Evolutionary conservation across 2,329 filamentous ascomycete genomes (phyloP), one percentile per base, ranked within the genome.

Genomic region (Colletotrichum incanum): DNA sequence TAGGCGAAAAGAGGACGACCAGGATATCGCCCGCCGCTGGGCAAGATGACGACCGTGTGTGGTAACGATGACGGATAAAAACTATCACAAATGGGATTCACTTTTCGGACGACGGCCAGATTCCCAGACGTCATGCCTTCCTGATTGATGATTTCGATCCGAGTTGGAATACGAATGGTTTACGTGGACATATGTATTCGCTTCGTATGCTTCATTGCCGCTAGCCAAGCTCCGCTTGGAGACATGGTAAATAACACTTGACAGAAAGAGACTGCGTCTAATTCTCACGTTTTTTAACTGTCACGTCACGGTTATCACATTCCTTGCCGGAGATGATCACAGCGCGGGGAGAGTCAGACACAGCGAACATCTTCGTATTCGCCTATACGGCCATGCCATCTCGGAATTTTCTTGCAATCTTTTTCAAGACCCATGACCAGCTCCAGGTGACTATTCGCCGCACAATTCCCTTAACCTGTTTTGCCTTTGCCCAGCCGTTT

Each of bases 331-430:
- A 26, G 28, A 39, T 12, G 23, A n/a, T 7, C 43, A 49, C n/a
- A 50, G 18, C n/a, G 23, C 11, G 2, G 6, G 34, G 16, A n/a
- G 16, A 16, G 4, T 20, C 11, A 16, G 6, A 14, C 2, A 41
- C 8, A 41, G 49, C 47, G 37, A 39, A 63, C 23, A n/a, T 20
- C n/a, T 20, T 18, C 34, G 34, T 41, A 63, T 63, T 63, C 59
- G 23, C 18, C 60, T 49, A 52, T n/a, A 20, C 16, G 18, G 9
- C 23, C 18, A 3, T 41, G 31, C 47, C 47, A 20, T 37, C 6
- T 28, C 37, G 5, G 7, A 49, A 7, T 28, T 43, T 18, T 47
- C 16, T 23, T 16, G 49, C 7, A 9, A 28, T 18, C 26, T 52
- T 23, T 23, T 31, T 18, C 20, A 37, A 55, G 31, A 23, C 31